Percentiles rank a stretch among this genome's conserved stretches.
phyloP scores from a whole-genome alignment of 495 filamentous ascomycete genomes.

The Wilcoxina mikolae region DNA sequence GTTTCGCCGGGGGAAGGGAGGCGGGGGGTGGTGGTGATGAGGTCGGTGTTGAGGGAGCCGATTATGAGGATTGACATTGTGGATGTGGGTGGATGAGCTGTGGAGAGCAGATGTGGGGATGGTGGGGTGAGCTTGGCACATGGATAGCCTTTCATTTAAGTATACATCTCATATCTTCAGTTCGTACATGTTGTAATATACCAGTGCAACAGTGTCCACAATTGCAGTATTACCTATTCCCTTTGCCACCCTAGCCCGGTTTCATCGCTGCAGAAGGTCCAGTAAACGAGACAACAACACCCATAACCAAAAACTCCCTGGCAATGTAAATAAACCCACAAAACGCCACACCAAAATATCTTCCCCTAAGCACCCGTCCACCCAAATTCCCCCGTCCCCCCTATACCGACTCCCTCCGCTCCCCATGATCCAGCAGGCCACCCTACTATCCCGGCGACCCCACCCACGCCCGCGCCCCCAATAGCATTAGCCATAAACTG shows the following conservation, averaged over 20 bases:
- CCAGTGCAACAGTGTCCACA: not conserved
- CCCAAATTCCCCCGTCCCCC: not conserved
- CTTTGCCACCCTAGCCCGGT: not conserved
- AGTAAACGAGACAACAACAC: no score
- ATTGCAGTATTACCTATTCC: not conserved
- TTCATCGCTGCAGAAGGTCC: no score
- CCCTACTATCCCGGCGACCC: not conserved
- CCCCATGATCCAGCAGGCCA: no score
- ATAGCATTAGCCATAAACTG: not conserved
- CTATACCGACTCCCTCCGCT: not conserved
- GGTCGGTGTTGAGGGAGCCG: conserved; percentile 86
- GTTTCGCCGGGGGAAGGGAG: conserved; percentile 77
- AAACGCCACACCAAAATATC: not conserved
- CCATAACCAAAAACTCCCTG: not conserved
- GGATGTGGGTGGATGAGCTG: not conserved
- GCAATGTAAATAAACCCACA: no score
- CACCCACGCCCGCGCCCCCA: not conserved
- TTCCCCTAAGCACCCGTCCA: not conserved
- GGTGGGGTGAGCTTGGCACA: not conserved
- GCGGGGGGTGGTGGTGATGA: conserved; percentile 71
- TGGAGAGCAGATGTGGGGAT: not conserved
- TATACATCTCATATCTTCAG: not conserved
- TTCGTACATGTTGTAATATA: not conserved
- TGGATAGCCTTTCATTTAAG: not conserved
- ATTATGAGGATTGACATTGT: conserved; percentile 55